phyloP scores from a whole-genome alignment of 768 basidiomycete species.

The Pleurotus cornucopiae region DNA sequence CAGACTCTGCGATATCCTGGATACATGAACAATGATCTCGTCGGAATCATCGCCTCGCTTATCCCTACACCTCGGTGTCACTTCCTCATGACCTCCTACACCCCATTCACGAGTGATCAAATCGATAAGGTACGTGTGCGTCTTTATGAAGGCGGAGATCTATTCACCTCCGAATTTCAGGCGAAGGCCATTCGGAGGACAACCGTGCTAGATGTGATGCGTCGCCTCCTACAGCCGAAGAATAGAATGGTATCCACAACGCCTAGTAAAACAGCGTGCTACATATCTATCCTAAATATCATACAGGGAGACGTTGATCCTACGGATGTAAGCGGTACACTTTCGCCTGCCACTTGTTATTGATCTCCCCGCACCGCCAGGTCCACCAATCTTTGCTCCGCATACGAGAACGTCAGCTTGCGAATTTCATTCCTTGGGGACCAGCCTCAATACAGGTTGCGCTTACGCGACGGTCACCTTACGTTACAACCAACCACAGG shows the following conservation, averaged over 20 bases:
- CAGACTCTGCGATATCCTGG: constrained; percentile 96
- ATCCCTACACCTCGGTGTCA: constrained; percentile 98
- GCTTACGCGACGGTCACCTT: constrained; percentile 85
- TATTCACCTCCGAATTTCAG: constrained; percentile 30
- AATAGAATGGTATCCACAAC: constrained; percentile 96
- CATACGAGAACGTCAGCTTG: constrained; percentile 93
- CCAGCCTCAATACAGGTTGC: constrained; percentile 98
- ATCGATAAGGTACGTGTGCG: constrained; percentile 75
- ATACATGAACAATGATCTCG: constrained; percentile 99
- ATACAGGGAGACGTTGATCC: constrained; percentile 99
- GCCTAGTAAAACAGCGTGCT: constrained; percentile 90
- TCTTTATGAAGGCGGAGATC: neutral
- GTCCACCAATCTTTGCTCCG: constrained; percentile 96
- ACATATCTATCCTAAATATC: constrained; percentile 97
- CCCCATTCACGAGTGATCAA: constrained; percentile 95
- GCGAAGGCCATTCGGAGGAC: constrained; percentile 95
- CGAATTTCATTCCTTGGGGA: constrained; percentile 99
- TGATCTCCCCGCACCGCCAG: constrained; percentile 31
- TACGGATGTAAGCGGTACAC: constrained; percentile 68
- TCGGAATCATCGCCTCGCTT: constrained; percentile 93
- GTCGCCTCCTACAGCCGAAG: constrained; percentile 93
- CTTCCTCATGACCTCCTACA: constrained; percentile 98
- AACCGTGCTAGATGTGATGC: constrained; percentile 98
- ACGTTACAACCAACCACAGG: constrained; percentile 83
- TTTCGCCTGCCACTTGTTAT: neutral